Evolutionary conservation across 164 flowering plant species (phyloP), one percentile per base, ranked within the genome.

Genomic region (Vitis cinerea): DNA sequence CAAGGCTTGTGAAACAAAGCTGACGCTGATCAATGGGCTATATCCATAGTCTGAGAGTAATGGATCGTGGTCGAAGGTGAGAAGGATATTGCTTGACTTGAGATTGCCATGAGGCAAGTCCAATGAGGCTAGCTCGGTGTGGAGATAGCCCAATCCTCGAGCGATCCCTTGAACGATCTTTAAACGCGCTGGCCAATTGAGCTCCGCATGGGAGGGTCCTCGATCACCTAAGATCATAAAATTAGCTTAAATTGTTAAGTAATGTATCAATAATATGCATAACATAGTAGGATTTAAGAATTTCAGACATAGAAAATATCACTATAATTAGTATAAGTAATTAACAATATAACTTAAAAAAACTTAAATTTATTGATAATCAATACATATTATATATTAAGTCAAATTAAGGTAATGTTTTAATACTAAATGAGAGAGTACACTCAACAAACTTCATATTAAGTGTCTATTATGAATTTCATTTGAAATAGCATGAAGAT

Each of bases 101-200:
- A 94, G 92, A 73, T 94, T 88, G 11, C 98, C 98, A 50, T 92
- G 98, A 7, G 95, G 97, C 14, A 94, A 50, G 10, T 79, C 83
- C 13, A 59, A 68, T 37, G 81, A 63, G 23, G 82, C 52, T 12
- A 86, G 79, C 67, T 89, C 86, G 0, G 71, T 10, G 67, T 88
- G 91, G 60, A 94, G 85, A 75, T 78, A 86, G 1, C 69, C 71
- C 80, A 94, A 16, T 16, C 98, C 98, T 50, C 71, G 76, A 1
- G 94, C 90, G 1, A 90, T 81, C 55, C 98, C 98, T 71, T 81
- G 69, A 15, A 92, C 69, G 48, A 94, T 89, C 69, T 81, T 90
- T 29, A 91, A 75, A 0, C 97, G 82, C 1, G 80, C 68, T 0
- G 90, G 82, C 97, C 98, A 94, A 52, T 81, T 75, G 1, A 94